phyloP scores from a whole-genome alignment of 345 rosid genomes.

The Bretschneidera sinensis region DNA sequence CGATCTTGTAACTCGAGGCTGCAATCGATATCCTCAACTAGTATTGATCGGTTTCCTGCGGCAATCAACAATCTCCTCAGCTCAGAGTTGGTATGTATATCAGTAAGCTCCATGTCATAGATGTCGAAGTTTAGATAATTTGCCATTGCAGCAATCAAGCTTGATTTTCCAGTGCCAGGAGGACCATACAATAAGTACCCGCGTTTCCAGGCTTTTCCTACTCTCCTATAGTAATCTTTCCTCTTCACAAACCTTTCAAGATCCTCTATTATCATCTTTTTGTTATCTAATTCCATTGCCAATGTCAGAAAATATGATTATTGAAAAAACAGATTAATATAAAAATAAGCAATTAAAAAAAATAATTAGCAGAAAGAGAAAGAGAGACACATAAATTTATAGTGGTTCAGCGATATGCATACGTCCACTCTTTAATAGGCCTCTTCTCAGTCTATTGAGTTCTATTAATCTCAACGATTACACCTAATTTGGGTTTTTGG shows the following conservation, averaged over 20 bases:
- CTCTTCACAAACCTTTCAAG: constrained; percentile 14
- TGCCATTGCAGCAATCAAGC: constrained; percentile 24
- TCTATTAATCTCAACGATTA: too few relatives aligned
- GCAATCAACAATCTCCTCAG: constrained; percentile 10
- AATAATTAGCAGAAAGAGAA: too few relatives aligned
- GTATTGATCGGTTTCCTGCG: constrained; percentile 11
- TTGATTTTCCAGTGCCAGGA: constrained; percentile 23
- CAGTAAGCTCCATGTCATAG: constrained; percentile 19
- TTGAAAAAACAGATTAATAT: too few relatives aligned
- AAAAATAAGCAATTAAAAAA: too few relatives aligned
- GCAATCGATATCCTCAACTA: constrained; percentile 26
- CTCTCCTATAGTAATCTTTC: constrained; percentile 16
- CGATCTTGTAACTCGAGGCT: constrained; percentile 11
- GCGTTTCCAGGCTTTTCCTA: constrained; percentile 26
- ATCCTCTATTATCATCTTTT: constrained; percentile 15
- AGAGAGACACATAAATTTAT: too few relatives aligned
- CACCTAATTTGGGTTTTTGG: too few relatives aligned
- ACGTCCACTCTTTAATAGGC: too few relatives aligned
- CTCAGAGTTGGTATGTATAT: constrained; percentile 2
- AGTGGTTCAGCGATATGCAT: too few relatives aligned
- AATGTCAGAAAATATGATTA: too few relatives aligned
- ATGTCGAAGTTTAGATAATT: constrained; percentile 18
- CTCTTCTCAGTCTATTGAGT: too few relatives aligned
- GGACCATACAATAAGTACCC: constrained; percentile 23
- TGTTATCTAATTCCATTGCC: constrained; percentile 16